phyloP scores from a whole-genome alignment of 495 filamentous ascomycete genomes.

The Pseudoneurospora amorphoporcata region DNA sequence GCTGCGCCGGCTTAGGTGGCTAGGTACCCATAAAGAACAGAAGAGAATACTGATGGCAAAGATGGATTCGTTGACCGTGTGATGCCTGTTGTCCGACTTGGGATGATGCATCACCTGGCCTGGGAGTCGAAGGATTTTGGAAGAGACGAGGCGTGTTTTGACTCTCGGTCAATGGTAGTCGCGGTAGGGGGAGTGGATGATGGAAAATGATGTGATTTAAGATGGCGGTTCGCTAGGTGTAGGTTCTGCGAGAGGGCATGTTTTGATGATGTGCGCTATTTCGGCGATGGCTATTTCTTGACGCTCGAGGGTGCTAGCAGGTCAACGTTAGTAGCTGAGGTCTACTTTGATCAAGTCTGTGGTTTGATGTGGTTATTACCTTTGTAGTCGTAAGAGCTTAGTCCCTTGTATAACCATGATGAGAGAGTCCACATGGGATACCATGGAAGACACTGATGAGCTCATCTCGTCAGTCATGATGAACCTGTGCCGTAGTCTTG shows the following conservation, averaged over 20 bases:
- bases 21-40: too few relatives aligned
- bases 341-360: too few relatives aligned
- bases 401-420: background rate
- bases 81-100: background rate
- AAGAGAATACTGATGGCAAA: too few relatives aligned
- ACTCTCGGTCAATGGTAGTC: background rate
- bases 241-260: background rate
- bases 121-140: background rate
- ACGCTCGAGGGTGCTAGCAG: background rate
- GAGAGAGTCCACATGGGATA: background rate
- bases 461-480: background rate
- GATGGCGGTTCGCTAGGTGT: background rate
- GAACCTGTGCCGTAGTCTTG: background rate
- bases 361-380: background rate
- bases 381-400: background rate
- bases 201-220: background rate
- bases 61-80: background rate
- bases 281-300: background rate
- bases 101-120: too few relatives aligned
- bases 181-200: too few relatives aligned
- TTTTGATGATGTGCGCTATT: background rate
- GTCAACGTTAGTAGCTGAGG: too few relatives aligned
- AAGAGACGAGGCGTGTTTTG: background rate
- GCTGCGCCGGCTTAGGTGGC: too few relatives aligned
- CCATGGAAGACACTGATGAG: background rate